Evolutionary conservation across 495 filamentous ascomycete species (phyloP), one percentile per base, ranked within the genome.

Genomic region (Hypoxylon fuscum): DNA sequence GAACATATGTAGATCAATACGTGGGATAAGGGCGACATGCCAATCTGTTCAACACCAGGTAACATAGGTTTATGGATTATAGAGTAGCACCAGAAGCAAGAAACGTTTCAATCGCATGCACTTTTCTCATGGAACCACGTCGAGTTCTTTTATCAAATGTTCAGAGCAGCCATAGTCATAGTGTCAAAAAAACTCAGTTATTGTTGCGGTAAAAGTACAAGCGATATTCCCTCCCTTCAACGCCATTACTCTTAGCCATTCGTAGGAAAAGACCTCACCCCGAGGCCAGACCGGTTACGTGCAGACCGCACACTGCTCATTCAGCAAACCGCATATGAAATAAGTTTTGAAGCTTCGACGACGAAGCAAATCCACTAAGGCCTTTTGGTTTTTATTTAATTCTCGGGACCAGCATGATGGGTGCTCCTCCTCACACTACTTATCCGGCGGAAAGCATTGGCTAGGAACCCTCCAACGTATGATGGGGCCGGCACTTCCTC

Each of bases 401-500:
- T 52, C n/a, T 48, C 42, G 3, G 48, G 53, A 48, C 49, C 25
- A 42, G 14, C 48, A 9, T 45, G 51, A 18, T 27, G 25, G 35
- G 40, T 27, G 21, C 22, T 41, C 27, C 38, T 48, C 15, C 49
- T 47, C 31, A 34, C 45, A 35, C 54, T 61, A 38, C 66, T 64
- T 23, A 62, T 50, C 47, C 55, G 51, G 37, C 53, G 48, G 27
- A 71, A 57, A 38, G 50, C 68, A 35, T 29, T 65, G 32, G 56
- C 55, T 43, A 71, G 45, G 53, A 72, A 20, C 50, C 53, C 62
- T 51, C 56, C 50, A 53, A 66, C 49, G 46, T 50, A 40, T 44
- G 48, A 35, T 48, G 53, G 54, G 35, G 48, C 57, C 14, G 18
- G 46, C 41, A 55, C 17, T 55, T 67, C 45, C 38, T 34, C 50